phyloP scores from a whole-genome alignment of 2,329 filamentous ascomycete genomes.

The Neopestalotiopsis clavispora region DNA sequence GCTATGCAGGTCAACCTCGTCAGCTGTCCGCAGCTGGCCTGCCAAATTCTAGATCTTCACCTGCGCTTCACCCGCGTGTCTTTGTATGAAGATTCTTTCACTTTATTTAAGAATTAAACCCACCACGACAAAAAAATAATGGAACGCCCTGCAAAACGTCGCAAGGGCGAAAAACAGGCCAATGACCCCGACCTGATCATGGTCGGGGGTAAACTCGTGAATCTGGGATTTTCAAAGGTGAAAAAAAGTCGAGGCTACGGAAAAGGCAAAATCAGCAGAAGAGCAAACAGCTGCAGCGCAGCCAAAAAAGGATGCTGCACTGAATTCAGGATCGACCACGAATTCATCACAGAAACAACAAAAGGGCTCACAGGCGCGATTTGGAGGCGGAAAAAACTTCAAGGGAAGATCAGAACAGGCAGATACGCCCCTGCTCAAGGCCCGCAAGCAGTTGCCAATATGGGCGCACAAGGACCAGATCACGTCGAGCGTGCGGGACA shows the following conservation, averaged over 20 bases:
- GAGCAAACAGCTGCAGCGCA: not conserved
- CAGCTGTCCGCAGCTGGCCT: not conserved
- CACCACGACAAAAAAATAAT: not conserved
- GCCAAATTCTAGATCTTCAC: not conserved
- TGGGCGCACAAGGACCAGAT: slow-evolving; percentile 78
- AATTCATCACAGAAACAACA: not conserved
- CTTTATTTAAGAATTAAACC: not conserved
- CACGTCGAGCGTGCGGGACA: slow-evolving; percentile 64
- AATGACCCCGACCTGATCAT: slow-evolving; percentile 12
- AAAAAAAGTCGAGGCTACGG: not conserved
- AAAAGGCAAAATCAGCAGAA: not conserved
- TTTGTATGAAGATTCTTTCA: not conserved
- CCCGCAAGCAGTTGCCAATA: slow-evolving; percentile 77
- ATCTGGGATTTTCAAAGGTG: slow-evolving; percentile 19
- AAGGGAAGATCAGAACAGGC: not conserved
- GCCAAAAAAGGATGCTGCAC: not conserved
- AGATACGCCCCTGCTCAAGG: slow-evolving; percentile 33
- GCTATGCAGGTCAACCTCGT: not conserved
- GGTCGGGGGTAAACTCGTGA: slow-evolving; percentile 18
- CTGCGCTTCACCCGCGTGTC: not conserved
- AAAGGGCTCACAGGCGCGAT: not conserved
- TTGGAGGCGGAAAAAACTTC: slow-evolving; percentile 6
- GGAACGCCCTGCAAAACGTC: slow-evolving; percentile 19
- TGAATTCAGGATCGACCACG: not conserved
- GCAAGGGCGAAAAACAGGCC: slow-evolving; percentile 16